A percentile compares a stretch with the other conserved stretches of the same genome.
Evolutionary conservation across 805 yeast genomes (phyloP).

Genomic region (Sungouiozyma ichnusensis): DNA sequence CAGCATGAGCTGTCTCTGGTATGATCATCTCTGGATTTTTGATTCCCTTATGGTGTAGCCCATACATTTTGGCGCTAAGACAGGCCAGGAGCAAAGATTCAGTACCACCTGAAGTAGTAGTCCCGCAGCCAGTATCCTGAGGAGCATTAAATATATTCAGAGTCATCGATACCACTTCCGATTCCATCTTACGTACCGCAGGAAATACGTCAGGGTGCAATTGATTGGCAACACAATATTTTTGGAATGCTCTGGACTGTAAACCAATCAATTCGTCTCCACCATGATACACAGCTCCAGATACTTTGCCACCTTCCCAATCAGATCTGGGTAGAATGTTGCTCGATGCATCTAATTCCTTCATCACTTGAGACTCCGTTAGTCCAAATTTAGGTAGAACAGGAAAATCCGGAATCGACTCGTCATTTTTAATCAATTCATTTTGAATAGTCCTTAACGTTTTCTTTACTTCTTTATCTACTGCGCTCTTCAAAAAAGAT

Average conservation of each 20-base stretch:
- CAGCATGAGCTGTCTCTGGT: slow-evolving; percentile 89
- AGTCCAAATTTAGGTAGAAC: slow-evolving; percentile 54
- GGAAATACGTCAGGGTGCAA: slow-evolving; percentile 96
- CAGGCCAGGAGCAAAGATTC: slow-evolving; percentile 84
- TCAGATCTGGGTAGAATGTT: slow-evolving; percentile 48
- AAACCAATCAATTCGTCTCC: slow-evolving; percentile 66
- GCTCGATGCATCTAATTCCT: slow-evolving; percentile 41
- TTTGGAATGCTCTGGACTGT: slow-evolving; percentile 67
- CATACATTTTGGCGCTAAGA: slow-evolving; percentile 77
- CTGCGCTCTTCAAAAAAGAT: slow-evolving; percentile 45
- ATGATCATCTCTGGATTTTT: slow-evolving; percentile 77
- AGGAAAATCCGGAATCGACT: slow-evolving; percentile 34
- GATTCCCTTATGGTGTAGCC: slow-evolving; percentile 45
- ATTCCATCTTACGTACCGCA: slow-evolving; percentile 90
- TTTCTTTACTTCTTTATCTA: slow-evolving; percentile 48
- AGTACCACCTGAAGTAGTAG: slow-evolving; percentile 90
- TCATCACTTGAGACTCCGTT: slow-evolving; percentile 34
- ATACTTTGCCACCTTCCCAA: slow-evolving; percentile 78
- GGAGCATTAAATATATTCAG: slow-evolving; percentile 77
- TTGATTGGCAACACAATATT: slow-evolving; percentile 83
- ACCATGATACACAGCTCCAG: slow-evolving; percentile 97
- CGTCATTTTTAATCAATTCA: slow-evolving; percentile 47
- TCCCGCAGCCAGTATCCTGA: slow-evolving; percentile 47
- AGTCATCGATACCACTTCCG: slow-evolving; percentile 91
- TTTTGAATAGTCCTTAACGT: slow-evolving; percentile 42